These are phyloP conservation scores for Globisporangium camurandrum DNA, from an alignment of 352 stramenopile genomes.

Conservation along the genomic window DNA sequence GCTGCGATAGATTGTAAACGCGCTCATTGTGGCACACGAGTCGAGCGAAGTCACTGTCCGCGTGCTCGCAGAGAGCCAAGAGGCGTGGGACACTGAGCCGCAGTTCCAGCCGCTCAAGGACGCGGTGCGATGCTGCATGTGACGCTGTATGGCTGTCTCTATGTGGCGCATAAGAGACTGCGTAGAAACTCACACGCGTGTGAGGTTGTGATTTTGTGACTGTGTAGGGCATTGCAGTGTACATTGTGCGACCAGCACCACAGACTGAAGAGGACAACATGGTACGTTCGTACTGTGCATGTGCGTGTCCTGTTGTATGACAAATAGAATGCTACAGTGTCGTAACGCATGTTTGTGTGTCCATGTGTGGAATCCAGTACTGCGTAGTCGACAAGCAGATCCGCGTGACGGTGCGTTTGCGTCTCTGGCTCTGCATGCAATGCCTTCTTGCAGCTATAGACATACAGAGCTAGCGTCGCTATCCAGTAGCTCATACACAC, in stretches of 20 bases:
- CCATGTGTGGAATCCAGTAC: too few species aligned
- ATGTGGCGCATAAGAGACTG: too few species aligned
- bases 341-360: too few species aligned
- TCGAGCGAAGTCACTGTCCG: conserved; percentile 3
- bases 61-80: conserved; percentile 5
- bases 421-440: neutral
- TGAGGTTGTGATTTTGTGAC: too few species aligned
- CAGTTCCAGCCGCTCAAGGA: conserved; percentile 9
- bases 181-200: too few species aligned
- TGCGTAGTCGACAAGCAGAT: conserved; percentile 7
- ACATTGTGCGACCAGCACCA: conserved; percentile 1
- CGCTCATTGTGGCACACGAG: neutral
- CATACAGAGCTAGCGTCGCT: too few species aligned
- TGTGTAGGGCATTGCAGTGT: conserved; percentile 1
- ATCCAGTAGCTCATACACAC: too few species aligned
- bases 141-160: too few species aligned
- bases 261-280: conserved; percentile 2
- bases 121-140: neutral
- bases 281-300: neutral
- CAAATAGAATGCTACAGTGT: too few species aligned
- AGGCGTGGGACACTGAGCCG: conserved; percentile 1
- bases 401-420: conserved; percentile 2
- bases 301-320: too few species aligned
- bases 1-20: neutral
- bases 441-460: too few species aligned